phyloP scores from a whole-genome alignment of 164 flowering plant species.

The Liquidambar formosana region DNA sequence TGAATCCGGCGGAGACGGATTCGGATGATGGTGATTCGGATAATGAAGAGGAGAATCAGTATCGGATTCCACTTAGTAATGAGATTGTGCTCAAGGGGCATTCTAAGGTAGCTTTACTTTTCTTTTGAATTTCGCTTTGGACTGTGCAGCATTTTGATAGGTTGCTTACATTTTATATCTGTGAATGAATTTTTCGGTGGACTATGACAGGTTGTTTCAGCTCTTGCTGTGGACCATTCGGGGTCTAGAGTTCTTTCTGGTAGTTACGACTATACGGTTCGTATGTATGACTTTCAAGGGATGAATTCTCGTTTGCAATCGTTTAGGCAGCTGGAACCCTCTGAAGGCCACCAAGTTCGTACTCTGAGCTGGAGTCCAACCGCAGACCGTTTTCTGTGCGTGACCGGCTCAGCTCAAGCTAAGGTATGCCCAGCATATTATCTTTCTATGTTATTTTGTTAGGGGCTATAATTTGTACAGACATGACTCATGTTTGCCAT shows the following conservation, averaged over 20 bases:
- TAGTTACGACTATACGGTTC: slow-evolving; percentile 89
- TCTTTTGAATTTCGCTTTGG: background rate
- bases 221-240: slow-evolving; percentile 88
- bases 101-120: slow-evolving; percentile 57
- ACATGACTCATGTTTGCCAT: background rate
- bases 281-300: slow-evolving; percentile 98
- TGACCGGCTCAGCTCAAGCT: slow-evolving; percentile 96
- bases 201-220: slow-evolving; percentile 73
- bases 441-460: background rate
- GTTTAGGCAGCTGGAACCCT: slow-evolving; percentile 92
- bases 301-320: slow-evolving; percentile 89
- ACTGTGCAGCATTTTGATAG: background rate
- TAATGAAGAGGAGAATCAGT: slow-evolving; percentile 41
- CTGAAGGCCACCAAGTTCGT: slow-evolving; percentile 97
- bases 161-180: background rate
- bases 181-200: background rate
- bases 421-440: slow-evolving; percentile 49
- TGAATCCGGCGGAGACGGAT: slow-evolving; percentile 24
- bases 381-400: slow-evolving; percentile 82
- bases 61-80: slow-evolving; percentile 77
- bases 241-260: slow-evolving; percentile 99
- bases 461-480: background rate
- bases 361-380: slow-evolving; percentile 98
- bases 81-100: slow-evolving; percentile 95
- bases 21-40: slow-evolving; percentile 32